These are phyloP conservation scores for Coemansia sp. DNA, from an alignment of 192 early-diverging fungal species.

Conservation along the genomic window DNA sequence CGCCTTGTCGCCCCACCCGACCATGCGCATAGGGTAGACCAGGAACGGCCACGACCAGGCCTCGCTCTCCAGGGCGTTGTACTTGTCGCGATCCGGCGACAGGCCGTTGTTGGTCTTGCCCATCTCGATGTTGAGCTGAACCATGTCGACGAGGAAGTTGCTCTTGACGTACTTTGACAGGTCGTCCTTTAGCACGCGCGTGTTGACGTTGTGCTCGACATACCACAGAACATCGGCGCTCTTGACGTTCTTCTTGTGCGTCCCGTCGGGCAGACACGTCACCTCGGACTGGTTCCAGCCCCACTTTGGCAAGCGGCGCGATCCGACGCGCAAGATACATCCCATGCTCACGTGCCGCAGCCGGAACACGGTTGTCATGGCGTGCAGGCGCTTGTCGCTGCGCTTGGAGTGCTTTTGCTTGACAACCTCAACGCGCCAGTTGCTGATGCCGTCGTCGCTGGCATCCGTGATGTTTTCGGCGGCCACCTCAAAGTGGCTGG, in stretches of 20 bases:
- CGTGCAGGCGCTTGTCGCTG: conserved; percentile 56
- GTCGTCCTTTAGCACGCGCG: conserved; percentile 44
- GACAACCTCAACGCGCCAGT: conserved; percentile 62
- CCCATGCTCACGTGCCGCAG: conserved; percentile 79
- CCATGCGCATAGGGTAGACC: conserved; percentile 79
- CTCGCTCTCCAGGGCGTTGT: conserved; percentile 58
- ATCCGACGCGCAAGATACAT: conserved; percentile 79
- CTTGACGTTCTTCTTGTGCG: conserved; percentile 65
- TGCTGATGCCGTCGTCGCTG: conserved; percentile 73
- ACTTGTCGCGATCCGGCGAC: conserved; percentile 54
- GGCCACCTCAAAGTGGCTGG: conserved; percentile 67
- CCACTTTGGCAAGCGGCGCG: conserved; percentile 81
- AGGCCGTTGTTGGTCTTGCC: conserved; percentile 55
- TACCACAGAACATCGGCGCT: conserved; percentile 64
- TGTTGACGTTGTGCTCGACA: conserved; percentile 43
- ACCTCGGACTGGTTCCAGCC: conserved; percentile 87
- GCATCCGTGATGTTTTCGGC: conserved; percentile 63
- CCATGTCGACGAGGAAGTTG: conserved; percentile 43
- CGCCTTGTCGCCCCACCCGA: conserved; percentile 77
- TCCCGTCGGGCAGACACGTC: conserved; percentile 86
- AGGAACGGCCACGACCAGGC: conserved; percentile 92
- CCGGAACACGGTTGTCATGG: conserved; percentile 66
- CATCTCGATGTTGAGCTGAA: conserved; percentile 57
- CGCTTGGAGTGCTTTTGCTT: conserved; percentile 52
- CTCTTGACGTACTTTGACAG: conserved; percentile 33